Conservation (phyloP, 2,329 filamentous ascomycete genomes). For the Cladophialophora carrionii region DNA sequence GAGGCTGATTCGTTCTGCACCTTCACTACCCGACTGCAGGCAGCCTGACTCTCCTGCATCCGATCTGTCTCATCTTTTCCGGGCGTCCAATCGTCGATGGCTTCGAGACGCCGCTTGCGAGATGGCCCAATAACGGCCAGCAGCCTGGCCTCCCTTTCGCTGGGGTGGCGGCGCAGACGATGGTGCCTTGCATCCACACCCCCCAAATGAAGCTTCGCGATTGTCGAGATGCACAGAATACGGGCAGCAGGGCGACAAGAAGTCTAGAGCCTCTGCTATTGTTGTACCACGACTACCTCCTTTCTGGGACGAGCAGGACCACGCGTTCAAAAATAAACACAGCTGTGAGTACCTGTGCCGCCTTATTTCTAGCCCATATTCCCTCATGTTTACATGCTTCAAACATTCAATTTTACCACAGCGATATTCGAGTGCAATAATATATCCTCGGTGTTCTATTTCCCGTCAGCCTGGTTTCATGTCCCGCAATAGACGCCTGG, state of each 20-base stretch:
- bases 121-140: conserved; percentile 13
- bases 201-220: conserved; percentile 8
- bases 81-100: conserved; percentile 16
- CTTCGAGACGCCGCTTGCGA: conserved; percentile 18
- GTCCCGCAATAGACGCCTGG: conserved; percentile 4
- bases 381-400: conserved; percentile 5
- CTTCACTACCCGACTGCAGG: background rate
- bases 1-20: conserved; percentile 3
- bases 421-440: conserved; percentile 2
- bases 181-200: conserved; percentile 14
- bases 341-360: conserved; percentile 7
- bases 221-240: conserved; percentile 6
- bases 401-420: conserved; percentile 1
- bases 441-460: background rate
- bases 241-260: conserved; percentile 14
- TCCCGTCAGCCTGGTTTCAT: conserved; percentile 14
- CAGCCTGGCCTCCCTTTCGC: conserved; percentile 1
- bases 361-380: conserved; percentile 16
- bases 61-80: conserved; percentile 24
- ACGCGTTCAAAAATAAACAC: conserved; percentile 19
- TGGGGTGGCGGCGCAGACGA: background rate
- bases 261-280: conserved; percentile 20
- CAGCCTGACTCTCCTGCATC: conserved; percentile 17
- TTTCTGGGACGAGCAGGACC: conserved; percentile 1
- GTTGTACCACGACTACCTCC: conserved; percentile 11